Evolutionary conservation across 164 flowering plant species (phyloP), one percentile per base, ranked within the genome.

Genomic region (Kingdonia uniflora): DNA sequence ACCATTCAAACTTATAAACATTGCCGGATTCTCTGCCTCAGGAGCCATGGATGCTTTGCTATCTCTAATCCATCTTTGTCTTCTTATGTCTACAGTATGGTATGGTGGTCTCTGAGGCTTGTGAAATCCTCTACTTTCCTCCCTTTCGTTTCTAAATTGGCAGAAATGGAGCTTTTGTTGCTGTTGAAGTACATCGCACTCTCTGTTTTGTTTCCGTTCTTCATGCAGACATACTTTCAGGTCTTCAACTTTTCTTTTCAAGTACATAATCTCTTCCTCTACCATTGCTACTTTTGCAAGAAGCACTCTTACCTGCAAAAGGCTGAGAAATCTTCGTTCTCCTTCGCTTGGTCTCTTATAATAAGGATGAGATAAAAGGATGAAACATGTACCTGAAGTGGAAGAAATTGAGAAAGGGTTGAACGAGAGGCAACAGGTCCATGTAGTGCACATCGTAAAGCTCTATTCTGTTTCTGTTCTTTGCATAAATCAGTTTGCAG

Each of bases 201-300:
- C 68, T 33, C 51, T 63, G 50, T 21, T 75, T 39, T 66, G 73
- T 58, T 71, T 68, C 63, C 55, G 69, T 57, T 86, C 85, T 47
- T 64, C 61, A 50, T 72, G 50, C 55, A 77, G 46, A 29, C 68
- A 59, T 49, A 64, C 21, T 59, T 76, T 82, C 55, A 87, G 64
- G 53, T 76, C 75, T 22, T 68, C 72, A 6, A 82, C 64, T 70
- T 70, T 81, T 39, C 65, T 64, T 67, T 84, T 89, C 37, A 84
- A 72, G 68, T 63, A 65, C 22, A 55, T 21, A n/a, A 87, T 84
- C 69, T 87, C 85, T 54, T 78, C 80, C 63, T 87, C 92, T 45
- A 77, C 85, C 67, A 71, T 59, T 17, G 73, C 79, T 25, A 82
- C 57, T 56, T 87, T 89, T 52, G 74, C 64, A 15, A 87, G 68